phyloP scores from a whole-genome alignment of 139 green algal genomes.

The Nannochloris sp. region DNA sequence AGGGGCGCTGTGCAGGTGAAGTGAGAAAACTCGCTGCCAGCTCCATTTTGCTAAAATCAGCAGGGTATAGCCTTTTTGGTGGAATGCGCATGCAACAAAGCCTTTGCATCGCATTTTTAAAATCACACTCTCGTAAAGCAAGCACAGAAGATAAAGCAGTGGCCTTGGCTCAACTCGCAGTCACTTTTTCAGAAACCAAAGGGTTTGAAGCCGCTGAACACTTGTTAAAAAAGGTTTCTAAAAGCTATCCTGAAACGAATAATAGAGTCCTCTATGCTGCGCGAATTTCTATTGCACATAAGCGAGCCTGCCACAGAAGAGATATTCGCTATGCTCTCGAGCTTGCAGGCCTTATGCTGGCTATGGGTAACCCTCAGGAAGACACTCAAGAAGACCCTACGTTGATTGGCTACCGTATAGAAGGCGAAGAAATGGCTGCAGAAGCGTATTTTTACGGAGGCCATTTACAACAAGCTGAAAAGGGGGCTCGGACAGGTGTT shows the following conservation, averaged over 20 bases:
- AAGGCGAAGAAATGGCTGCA: constrained; percentile 11
- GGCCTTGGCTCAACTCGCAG: constrained; percentile 36
- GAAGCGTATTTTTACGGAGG: neutral
- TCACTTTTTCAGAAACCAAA: constrained; percentile 13
- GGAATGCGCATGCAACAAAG: constrained; percentile 18
- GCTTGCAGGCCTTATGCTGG: constrained; percentile 24
- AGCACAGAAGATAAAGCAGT: constrained; percentile 15
- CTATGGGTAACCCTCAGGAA: constrained; percentile 30
- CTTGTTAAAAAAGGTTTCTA: constrained; percentile 21
- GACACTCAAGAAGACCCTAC: neutral
- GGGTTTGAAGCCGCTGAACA: constrained; percentile 23
- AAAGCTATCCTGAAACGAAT: constrained; percentile 4
- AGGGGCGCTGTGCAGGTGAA: constrained; percentile 6
- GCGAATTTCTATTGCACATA: constrained; percentile 34
- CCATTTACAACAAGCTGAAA: constrained; percentile 12
- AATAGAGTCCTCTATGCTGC: constrained; percentile 22
- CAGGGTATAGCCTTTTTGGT: constrained; percentile 20
- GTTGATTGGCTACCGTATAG: neutral
- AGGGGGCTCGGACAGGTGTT: neutral
- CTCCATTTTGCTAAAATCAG: constrained; percentile 33
- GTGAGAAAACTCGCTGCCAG: constrained; percentile 25
- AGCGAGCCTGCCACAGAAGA: constrained; percentile 25
- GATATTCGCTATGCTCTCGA: constrained; percentile 23
- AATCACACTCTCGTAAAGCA: constrained; percentile 8
- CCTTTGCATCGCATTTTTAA: constrained; percentile 27